These are phyloP conservation scores for Sequoia sempervirens DNA, from an alignment of 75 land plant genomes.

Conservation along the genomic window DNA sequence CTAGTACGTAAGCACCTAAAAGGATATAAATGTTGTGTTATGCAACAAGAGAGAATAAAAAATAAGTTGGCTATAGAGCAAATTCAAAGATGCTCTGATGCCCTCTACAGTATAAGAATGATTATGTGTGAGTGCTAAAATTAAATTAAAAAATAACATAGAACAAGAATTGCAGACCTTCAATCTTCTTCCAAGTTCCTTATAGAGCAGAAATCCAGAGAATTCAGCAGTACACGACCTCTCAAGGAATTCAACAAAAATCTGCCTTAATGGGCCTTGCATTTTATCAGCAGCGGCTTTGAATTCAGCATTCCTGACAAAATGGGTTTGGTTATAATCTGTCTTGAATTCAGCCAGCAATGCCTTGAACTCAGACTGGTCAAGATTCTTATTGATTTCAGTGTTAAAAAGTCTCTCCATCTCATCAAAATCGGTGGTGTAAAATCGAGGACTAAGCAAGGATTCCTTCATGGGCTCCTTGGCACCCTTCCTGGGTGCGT, in stretches of 20 bases:
- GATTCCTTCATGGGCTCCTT: conserved; percentile 65
- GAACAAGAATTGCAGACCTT: conserved; percentile 53
- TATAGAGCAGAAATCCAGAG: conserved; percentile 93
- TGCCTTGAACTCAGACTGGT: conserved; percentile 82
- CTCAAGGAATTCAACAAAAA: conserved; percentile 97
- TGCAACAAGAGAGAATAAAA: not conserved
- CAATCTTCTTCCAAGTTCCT: conserved; percentile 96
- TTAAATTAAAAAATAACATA: not conserved
- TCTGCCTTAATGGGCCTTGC: conserved; percentile 86
- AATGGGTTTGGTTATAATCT: conserved; percentile 97
- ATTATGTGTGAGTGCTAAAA: not conserved
- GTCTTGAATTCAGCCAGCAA: conserved; percentile 90
- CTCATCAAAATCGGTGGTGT: conserved; percentile 98
- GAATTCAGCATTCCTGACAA: conserved; percentile 91
- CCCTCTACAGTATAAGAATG: not conserved
- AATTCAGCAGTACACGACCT: conserved; percentile 98
- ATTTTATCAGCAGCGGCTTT: conserved; percentile 92
- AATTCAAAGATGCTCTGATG: not conserved
- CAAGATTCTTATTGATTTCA: conserved; percentile 89
- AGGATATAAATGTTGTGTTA: not conserved
- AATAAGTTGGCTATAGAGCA: not conserved
- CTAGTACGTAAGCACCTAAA: not conserved
- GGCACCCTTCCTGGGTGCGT: conserved; percentile 41
- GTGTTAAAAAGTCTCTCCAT: conserved; percentile 94
- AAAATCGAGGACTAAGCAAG: conserved; percentile 89